Base-by-base conservation (phyloP, 495 filamentous ascomycete species). In the Immersiella caudata region DNA sequence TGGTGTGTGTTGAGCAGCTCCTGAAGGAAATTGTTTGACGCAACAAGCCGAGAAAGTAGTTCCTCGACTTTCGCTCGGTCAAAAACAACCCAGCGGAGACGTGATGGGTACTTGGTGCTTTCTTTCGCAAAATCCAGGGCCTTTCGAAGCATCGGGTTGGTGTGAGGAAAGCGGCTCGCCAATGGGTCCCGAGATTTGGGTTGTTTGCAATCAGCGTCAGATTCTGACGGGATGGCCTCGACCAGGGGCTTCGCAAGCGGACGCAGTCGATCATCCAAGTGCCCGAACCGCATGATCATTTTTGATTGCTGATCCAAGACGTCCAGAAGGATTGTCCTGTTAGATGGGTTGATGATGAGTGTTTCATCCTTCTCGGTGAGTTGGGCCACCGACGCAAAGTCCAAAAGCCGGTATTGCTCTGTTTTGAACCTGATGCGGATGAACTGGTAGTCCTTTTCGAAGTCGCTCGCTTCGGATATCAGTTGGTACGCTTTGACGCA, bases 401-500 rank as follows among this genome's bases (percentile, higher is more conserved):
- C 57, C 14, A 60, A 24, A n/a, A 60, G 57, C 4, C 57, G 57
- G 29, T 29, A 60, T 24, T 60, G 57, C 25, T 60, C 57, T n/a
- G 57, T 35, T 29, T 60, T 60, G 57, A 60, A 60, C 8, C 57
- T 1, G 57, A 60, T 60, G 57, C 22, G 57, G 27, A 29, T 29
- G 11, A 35, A 60, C 24, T 35, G 57, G 57, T 60, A 60, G 4
- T 60, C 27, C n/a, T 60, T 60, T 14, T 60, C 57, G 14, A 60
- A 35, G n/a, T 35, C 57, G 27, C 27, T 27, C 1, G 57, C 57
- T 33, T 60, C 57, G 21, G 57, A 60, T 22, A 60, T 27, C 24
- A 60, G 29, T 29, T 60, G 22, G 24, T 60, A 60, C 14, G 57
- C 57, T 60, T 33, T 25, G 29, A 60, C 29, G n/a, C 57, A 60